Conservation (phyloP, 129 eudicot genomes). For the Helichrysum umbraculigerum region DNA sequence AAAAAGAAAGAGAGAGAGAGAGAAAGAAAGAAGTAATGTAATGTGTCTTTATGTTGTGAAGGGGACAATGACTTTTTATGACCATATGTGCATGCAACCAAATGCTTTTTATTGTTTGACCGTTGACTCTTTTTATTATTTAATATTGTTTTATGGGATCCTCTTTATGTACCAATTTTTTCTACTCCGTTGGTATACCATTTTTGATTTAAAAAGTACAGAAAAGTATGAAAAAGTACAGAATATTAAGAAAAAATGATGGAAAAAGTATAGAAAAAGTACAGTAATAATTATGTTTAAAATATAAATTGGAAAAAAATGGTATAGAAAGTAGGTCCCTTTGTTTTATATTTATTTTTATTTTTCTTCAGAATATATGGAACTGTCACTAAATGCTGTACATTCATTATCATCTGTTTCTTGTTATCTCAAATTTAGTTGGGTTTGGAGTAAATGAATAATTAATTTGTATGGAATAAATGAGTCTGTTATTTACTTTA, state of each 20-base stretch:
- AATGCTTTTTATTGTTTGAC: slow-evolving; percentile 42
- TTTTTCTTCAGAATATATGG: too few relatives aligned
- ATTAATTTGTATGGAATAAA: too few relatives aligned
- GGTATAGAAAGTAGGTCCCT: too few relatives aligned
- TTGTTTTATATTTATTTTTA: slow-evolving; percentile 11
- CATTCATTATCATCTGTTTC: neutral
- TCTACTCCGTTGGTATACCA: too few relatives aligned
- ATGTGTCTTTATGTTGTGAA: slow-evolving; percentile 35
- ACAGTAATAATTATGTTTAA: too few relatives aligned
- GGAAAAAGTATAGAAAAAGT: too few relatives aligned
- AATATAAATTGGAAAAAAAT: too few relatives aligned
- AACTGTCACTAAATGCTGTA: neutral
- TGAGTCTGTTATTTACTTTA: too few relatives aligned
- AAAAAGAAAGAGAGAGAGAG: neutral
- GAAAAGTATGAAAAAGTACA: too few relatives aligned
- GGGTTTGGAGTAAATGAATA: neutral
- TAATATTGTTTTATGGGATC: neutral
- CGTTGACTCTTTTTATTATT: slow-evolving; percentile 27
- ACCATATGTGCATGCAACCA: slow-evolving; percentile 43
- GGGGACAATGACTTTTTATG: slow-evolving; percentile 39
- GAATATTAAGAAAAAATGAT: too few relatives aligned
- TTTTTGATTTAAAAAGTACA: too few relatives aligned
- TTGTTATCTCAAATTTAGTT: neutral
- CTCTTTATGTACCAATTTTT: too few relatives aligned
- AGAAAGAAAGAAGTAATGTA: neutral